Conservation (phyloP, 208 protist genomes). For the Entamoeba invadens region DNA sequence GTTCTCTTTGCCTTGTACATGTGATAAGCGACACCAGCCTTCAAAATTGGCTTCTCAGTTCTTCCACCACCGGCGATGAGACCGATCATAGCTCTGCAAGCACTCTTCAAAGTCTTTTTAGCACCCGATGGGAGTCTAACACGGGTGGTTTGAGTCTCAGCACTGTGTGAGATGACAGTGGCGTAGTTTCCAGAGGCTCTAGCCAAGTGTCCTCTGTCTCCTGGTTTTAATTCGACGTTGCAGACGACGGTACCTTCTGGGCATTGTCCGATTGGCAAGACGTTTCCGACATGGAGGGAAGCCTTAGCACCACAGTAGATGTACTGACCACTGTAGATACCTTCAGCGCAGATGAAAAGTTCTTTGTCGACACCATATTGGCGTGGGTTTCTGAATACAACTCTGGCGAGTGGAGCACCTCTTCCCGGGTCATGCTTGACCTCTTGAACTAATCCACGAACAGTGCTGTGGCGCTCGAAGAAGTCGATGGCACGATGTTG, state of each 20-base stretch:
- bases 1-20: slow-evolving; percentile 94
- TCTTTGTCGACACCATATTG: slow-evolving; percentile 58
- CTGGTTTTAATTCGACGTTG: slow-evolving; percentile 86
- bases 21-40: slow-evolving; percentile 88
- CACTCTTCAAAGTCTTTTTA: slow-evolving; percentile 80
- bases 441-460: slow-evolving; percentile 69
- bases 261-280: slow-evolving; percentile 76
- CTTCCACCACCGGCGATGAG: slow-evolving; percentile 91
- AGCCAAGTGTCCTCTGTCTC: slow-evolving; percentile 77
- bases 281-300: slow-evolving; percentile 78
- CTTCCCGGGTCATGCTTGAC: slow-evolving; percentile 95
- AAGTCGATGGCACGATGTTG: slow-evolving; percentile 80
- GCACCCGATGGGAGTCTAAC: slow-evolving; percentile 86
- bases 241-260: slow-evolving; percentile 96
- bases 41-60: slow-evolving; percentile 96
- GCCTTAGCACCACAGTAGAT: slow-evolving; percentile 89
- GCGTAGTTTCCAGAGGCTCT: slow-evolving; percentile 82
- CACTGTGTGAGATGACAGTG: slow-evolving; percentile 80
- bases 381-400: slow-evolving; percentile 66
- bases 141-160: slow-evolving; percentile 76
- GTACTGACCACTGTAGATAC: slow-evolving; percentile 94
- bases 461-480: slow-evolving; percentile 78
- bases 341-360: too few species aligned
- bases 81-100: slow-evolving; percentile 81
- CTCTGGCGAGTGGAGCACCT: slow-evolving; percentile 85